phyloP scores from a whole-genome alignment of 257 asterid genomes.

The Rauvolfia tetraphylla region DNA sequence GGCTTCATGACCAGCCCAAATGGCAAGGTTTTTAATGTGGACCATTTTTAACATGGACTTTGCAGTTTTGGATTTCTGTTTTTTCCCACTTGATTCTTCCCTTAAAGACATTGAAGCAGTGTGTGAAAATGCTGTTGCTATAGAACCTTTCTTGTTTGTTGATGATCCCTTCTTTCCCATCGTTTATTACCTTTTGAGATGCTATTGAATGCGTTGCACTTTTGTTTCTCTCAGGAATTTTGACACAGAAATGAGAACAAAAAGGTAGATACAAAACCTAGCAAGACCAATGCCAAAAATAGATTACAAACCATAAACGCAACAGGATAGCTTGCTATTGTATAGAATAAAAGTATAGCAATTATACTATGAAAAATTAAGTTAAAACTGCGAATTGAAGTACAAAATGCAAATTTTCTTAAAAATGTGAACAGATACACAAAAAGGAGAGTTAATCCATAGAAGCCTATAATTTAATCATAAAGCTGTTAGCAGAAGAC shows the following conservation, averaged over 20 bases:
- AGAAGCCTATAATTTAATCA: neutral
- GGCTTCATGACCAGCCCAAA: constrained; percentile 47
- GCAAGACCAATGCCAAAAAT: neutral
- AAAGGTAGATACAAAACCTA: neutral
- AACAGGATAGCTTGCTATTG: neutral
- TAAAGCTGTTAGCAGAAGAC: neutral
- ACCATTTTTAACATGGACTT: constrained; percentile 66
- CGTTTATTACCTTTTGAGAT: neutral
- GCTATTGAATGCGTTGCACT: neutral
- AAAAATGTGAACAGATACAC: neutral
- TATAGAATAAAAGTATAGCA: neutral
- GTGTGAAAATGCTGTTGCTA: neutral
- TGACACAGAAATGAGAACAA: neutral
- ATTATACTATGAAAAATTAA: neutral
- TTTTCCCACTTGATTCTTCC: constrained; percentile 51
- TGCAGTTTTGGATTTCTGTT: constrained; percentile 36
- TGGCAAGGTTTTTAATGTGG: constrained; percentile 55
- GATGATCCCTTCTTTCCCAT: constrained; percentile 9
- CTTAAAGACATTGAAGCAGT: constrained; percentile 33
- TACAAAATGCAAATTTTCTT: neutral
- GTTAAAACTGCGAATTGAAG: neutral
- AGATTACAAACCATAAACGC: neutral
- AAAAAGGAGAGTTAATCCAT: neutral
- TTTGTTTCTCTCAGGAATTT: neutral
- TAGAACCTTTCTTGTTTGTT: neutral